These are phyloP conservation scores for Colletotrichum sp. DNA, from an alignment of 2,329 filamentous ascomycete species.

Conservation along the genomic window DNA sequence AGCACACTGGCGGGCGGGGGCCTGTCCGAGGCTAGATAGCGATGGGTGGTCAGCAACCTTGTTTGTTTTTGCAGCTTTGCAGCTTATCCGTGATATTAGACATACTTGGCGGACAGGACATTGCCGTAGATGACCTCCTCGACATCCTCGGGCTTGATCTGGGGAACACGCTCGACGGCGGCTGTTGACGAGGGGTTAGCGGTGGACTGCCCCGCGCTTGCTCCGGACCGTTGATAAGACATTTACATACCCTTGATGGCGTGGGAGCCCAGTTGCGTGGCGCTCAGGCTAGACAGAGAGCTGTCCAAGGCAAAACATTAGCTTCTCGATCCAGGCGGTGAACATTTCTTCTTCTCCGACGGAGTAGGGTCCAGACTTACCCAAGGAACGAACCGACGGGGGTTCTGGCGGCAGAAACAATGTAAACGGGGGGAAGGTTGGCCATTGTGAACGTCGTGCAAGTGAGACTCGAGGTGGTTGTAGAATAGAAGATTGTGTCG, in stretches of 20 bases:
- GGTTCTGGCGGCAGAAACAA: constrained; percentile 89
- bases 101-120: constrained; percentile 93
- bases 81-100: background rate
- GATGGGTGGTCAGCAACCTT: background rate
- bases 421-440: constrained; percentile 87
- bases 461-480: background rate
- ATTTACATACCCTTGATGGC: constrained; percentile 83
- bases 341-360: constrained; percentile 6
- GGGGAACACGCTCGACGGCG: constrained; percentile 84
- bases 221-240: background rate
- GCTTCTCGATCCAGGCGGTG: constrained; percentile 9
- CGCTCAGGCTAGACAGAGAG: constrained; percentile 85
- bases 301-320: constrained; percentile 50
- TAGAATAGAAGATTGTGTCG: background rate
- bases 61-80: background rate
- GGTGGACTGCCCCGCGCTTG: background rate
- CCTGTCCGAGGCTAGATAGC: constrained; percentile 82
- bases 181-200: constrained; percentile 42
- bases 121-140: constrained; percentile 99
- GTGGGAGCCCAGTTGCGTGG: constrained; percentile 84
- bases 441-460: constrained; percentile 63
- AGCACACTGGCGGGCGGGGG: constrained; percentile 93
- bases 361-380: constrained; percentile 48
- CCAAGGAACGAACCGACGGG: constrained; percentile 95
- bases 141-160: constrained; percentile 87